Percentiles rank a stretch among this genome's conserved stretches.
Evolutionary conservation across 345 rosid species (phyloP).

Genomic region (Murraya koenigii): DNA sequence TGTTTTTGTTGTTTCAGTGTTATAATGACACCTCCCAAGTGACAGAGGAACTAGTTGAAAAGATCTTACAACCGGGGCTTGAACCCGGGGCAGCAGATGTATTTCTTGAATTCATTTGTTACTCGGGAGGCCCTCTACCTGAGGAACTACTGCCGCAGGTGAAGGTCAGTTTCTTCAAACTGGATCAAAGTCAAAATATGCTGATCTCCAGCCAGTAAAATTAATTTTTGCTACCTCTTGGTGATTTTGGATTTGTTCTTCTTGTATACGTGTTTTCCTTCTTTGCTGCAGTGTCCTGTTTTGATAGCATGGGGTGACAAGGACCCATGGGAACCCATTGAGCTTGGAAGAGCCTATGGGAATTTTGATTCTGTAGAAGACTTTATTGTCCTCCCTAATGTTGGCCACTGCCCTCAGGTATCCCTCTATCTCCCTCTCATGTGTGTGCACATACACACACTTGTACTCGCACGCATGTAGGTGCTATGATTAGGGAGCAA

Average conservation of each 20-base stretch:
- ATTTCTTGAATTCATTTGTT: slow-evolving; percentile 88
- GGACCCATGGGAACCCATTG: slow-evolving; percentile 94
- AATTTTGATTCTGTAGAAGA: slow-evolving; percentile 69
- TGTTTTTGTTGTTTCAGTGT: slow-evolving; percentile 48
- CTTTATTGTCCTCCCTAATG: slow-evolving; percentile 65
- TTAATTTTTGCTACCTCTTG: too few species aligned
- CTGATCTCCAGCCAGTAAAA: too few species aligned
- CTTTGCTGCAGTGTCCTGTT: slow-evolving; percentile 65
- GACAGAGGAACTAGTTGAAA: slow-evolving; percentile 81
- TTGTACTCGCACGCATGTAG: not conserved
- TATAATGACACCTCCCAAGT: slow-evolving; percentile 79
- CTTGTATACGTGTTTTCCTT: not conserved
- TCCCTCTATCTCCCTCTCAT: slow-evolving; percentile 15
- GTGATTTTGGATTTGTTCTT: not conserved
- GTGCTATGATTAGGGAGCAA: not conserved
- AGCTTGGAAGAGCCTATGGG: slow-evolving; percentile 66
- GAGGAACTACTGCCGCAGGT: slow-evolving; percentile 82
- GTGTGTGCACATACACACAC: not conserved
- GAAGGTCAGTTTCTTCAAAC: slow-evolving; percentile 43
- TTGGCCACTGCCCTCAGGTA: slow-evolving; percentile 97
- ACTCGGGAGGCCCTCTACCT: slow-evolving; percentile 87
- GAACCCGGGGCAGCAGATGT: slow-evolving; percentile 89
- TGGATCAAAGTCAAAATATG: not conserved
- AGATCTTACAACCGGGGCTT: slow-evolving; percentile 84
- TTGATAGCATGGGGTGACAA: slow-evolving; percentile 92